Base-by-base conservation (phyloP, 129 eudicot species). In the Ambrosia artemisiifolia region DNA sequence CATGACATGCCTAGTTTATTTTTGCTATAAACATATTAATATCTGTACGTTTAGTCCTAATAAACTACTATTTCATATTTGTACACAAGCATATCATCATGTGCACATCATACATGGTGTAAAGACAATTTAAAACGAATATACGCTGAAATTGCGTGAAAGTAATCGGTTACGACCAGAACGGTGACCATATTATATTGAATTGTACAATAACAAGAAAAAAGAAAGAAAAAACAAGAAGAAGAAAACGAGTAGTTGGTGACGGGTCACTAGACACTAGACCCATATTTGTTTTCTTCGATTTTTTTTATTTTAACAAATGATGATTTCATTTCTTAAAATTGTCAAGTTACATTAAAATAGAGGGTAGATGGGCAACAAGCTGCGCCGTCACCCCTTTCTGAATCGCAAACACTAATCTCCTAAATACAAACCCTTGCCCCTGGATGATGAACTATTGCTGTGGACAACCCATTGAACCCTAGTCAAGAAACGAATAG, bases 191-290 rank as follows among this genome's bases (percentile, higher is more conserved):
- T 14, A 32, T 57, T 2, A 61, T 59, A 16, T 47, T 30, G 14
- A 33, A 55, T 24, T 7, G 4, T 34, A 11, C 43, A 36, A 18
- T 16, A 5, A n/a, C 13, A 62, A n/a, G 1, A 63, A 16, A 8
- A 63, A 17, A 7, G 0, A 6, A 17, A 3, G 35, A 47, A 35
- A 2, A 61, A 36, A 46, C 4, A 9, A 46, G 24, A 7, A 48
- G 13, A 24, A 6, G 18, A 70, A 71, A 57, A 59, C 49, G 20
- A 13, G 68, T 59, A 32, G 72, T 74, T 51, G 79, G 79, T 74
- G 6, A 74, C 67, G 64, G 51, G 71, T 74, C 79, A 65, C 72
- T 64, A 74, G 72, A 77, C 19, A 8, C 44, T 40, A 40, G 7
- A 10, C 60, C 74, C 74, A 44, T 75, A 75, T 75, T 75, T 32